Evolutionary conservation across 345 rosid genomes (phyloP), one percentile per base, ranked within the genome.

Genomic region (Fremontodendron californicum): DNA sequence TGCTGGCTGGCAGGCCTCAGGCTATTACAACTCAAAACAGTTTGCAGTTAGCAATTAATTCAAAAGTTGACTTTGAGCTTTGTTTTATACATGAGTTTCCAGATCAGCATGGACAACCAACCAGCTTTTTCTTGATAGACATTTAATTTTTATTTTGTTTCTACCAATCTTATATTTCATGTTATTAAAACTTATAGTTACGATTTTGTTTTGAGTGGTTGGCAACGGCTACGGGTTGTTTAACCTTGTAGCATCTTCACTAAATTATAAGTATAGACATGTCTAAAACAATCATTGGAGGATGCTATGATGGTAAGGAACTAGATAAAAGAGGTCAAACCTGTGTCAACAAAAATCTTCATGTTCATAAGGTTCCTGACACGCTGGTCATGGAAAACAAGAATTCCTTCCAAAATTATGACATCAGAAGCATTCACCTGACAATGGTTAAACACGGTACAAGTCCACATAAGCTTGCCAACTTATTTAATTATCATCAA

Each of bases 361-460:
- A 96, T 88, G 80, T 91, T 86, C 99, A 96, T 96, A 75, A 90
- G 85, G 83, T 89, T 89, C 52, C 99, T 93, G 80, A 96, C 98
- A 75, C 82, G 89, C 46, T 86, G 92, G 77, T 96, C 98, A 83
- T 96, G 98, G 71, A 96, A 96, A 67, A 96, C 96, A 55, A 96
- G 86, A 82, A 96, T 96, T 75, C 99, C 99, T 87, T 94, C 98
- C 87, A 96, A 79, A 82, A 96, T 96, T 63, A 96, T 96, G 62
- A 96, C 99, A 88, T 96, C 99, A 74, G 97, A 94, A 73, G 91
- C 97, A 88, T 96, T 96, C 54, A 96, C 99, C 99, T 96, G 86
- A 76, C 0, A 54, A 78, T 62, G 21, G 15, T 35, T 33, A 71
- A 66, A 52, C 51, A 37, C 1, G 55, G 11, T 35, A 31, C 64